phyloP scores from a whole-genome alignment of 2,329 filamentous ascomycete species.

The Paraphoma sp. region DNA sequence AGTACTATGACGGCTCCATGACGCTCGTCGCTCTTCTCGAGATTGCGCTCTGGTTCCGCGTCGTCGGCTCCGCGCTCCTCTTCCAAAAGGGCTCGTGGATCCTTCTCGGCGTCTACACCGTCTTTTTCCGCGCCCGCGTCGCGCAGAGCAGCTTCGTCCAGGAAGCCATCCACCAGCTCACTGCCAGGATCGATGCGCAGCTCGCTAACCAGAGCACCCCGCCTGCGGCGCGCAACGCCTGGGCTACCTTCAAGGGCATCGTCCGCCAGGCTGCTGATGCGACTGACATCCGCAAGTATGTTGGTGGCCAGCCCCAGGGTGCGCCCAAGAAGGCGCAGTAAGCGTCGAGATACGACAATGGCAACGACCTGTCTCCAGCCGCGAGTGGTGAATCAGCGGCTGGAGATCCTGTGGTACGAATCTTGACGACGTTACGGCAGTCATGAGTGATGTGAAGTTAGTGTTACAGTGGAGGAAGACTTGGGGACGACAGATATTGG shows the following conservation, averaged over 20 bases:
- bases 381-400: slow-evolving; percentile 14
- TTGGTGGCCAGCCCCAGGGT: slow-evolving; percentile 60
- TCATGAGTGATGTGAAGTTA: slow-evolving; percentile 17
- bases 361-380: slow-evolving; percentile 23
- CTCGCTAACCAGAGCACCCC: slow-evolving; percentile 87
- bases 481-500: not conserved
- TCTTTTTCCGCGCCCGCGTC: slow-evolving; percentile 90
- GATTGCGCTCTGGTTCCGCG: slow-evolving; percentile 83
- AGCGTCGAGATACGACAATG: slow-evolving; percentile 14
- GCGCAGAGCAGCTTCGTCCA: slow-evolving; percentile 94
- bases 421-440: slow-evolving; percentile 33
- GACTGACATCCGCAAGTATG: slow-evolving; percentile 80
- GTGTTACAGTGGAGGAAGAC: not conserved
- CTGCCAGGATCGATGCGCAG: slow-evolving; percentile 78
- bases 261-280: slow-evolving; percentile 77
- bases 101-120: slow-evolving; percentile 82
- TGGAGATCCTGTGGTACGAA: slow-evolving; percentile 22
- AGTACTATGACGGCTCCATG: slow-evolving; percentile 98
- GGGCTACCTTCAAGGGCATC: slow-evolving; percentile 78
- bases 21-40: slow-evolving; percentile 88
- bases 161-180: slow-evolving; percentile 74
- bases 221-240: slow-evolving; percentile 77
- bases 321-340: slow-evolving; percentile 70
- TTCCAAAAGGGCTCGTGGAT: slow-evolving; percentile 94
- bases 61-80: slow-evolving; percentile 79